phyloP scores from a whole-genome alignment of 208 protist genomes.

The Trypanosoma grayi region DNA sequence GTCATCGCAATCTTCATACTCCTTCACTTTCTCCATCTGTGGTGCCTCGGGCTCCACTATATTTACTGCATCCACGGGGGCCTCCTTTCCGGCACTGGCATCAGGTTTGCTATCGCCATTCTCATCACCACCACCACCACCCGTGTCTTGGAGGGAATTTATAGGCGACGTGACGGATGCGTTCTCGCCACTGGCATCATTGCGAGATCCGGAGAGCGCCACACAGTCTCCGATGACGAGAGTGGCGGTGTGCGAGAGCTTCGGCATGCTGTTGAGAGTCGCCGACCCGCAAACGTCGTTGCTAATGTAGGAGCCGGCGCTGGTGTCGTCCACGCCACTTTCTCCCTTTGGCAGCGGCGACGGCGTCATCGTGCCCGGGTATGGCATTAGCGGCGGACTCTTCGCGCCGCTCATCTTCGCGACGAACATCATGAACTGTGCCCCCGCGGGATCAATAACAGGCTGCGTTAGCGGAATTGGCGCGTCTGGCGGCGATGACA shows the following conservation, averaged over 20 bases:
- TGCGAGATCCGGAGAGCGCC: background rate
- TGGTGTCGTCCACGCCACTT: background rate
- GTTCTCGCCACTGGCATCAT: background rate
- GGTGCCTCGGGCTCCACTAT: background rate
- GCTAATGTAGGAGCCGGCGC: background rate
- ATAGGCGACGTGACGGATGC: background rate
- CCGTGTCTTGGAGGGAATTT: background rate
- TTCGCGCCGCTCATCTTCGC: background rate
- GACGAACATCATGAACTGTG: too few relatives aligned
- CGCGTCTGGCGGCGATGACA: too few relatives aligned
- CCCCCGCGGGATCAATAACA: too few relatives aligned
- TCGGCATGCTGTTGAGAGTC: background rate
- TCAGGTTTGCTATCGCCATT: background rate
- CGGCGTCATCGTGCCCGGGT: background rate
- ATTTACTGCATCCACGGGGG: background rate
- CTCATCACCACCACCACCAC: background rate
- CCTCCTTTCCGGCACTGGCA: background rate
- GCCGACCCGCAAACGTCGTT: background rate
- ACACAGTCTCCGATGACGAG: background rate
- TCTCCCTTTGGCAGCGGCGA: background rate
- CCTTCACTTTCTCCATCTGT: background rate
- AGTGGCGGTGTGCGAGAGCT: slow-evolving; percentile 7
- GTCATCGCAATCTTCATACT: slow-evolving; percentile 3
- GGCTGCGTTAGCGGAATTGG: too few relatives aligned
- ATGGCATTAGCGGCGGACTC: background rate